phyloP scores from a whole-genome alignment of 1,284 basidiomycete species.

The Stygiomarasmius scandens region DNA sequence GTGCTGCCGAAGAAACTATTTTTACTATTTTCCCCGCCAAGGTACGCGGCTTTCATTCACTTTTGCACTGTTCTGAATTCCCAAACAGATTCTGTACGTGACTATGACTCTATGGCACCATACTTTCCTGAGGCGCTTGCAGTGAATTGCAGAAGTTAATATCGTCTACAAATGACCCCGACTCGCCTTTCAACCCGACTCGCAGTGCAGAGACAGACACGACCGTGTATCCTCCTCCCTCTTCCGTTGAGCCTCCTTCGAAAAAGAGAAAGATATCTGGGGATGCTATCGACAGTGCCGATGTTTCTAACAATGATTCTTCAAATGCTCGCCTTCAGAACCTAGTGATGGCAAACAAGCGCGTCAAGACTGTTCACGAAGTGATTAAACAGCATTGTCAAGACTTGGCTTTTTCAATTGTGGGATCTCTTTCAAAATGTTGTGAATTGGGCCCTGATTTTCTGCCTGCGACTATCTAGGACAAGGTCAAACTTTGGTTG shows the following conservation, averaged over 20 bases:
- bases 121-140: conserved; percentile 9
- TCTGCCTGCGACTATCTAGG: conserved; percentile 39
- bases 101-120: neutral
- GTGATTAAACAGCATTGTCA: conserved; percentile 66
- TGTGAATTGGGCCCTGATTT: neutral
- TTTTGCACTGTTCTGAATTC: neutral
- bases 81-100: conserved; percentile 40
- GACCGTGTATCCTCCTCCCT: conserved; percentile 58
- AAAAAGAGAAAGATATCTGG: conserved; percentile 52
- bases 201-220: conserved; percentile 53
- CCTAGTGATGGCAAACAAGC: conserved; percentile 56
- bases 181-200: conserved; percentile 59
- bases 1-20: conserved; percentile 63
- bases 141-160: conserved; percentile 68
- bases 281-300: conserved; percentile 7
- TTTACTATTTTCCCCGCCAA: conserved; percentile 68
- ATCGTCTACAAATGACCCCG: conserved; percentile 42
- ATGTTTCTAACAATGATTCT: conserved; percentile 32
- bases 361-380: conserved; percentile 53
- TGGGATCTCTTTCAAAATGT: conserved; percentile 32
- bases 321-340: conserved; percentile 49
- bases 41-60: conserved; percentile 39
- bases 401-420: conserved; percentile 57
- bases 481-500: conserved; percentile 70
- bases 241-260: conserved; percentile 32